These are phyloP conservation scores for Amanita thiersii DNA, from an alignment of 768 basidiomycete genomes.

Conservation along the genomic window DNA sequence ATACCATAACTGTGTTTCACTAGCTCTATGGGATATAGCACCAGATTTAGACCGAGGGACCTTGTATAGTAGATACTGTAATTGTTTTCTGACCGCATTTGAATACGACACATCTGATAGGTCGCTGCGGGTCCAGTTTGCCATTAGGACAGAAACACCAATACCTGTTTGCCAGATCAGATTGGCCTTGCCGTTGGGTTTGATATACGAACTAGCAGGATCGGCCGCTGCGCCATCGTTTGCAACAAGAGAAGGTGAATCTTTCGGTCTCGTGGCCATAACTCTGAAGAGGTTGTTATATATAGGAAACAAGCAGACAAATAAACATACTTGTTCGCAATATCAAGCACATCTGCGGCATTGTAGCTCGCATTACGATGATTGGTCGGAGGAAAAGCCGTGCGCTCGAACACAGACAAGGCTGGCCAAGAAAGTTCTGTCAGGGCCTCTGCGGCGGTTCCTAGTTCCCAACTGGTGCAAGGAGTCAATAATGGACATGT, in stretches of 20 bases:
- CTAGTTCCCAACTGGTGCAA: constrained; percentile 57
- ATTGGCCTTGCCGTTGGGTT: constrained; percentile 3
- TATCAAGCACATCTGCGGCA: constrained; percentile 31
- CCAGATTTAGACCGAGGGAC: constrained; percentile 39
- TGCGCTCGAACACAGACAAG: constrained; percentile 39
- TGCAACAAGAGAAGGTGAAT: constrained; percentile 32
- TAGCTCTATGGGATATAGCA: constrained; percentile 49
- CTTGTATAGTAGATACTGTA: constrained; percentile 36
- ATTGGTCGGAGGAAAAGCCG: constrained; percentile 32
- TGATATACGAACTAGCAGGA: constrained; percentile 38
- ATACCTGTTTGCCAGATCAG: constrained; percentile 25
- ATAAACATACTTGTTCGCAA: constrained; percentile 27
- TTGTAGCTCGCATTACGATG: constrained; percentile 19
- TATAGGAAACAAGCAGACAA: neutral
- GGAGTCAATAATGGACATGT: too few species aligned
- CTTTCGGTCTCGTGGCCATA: constrained; percentile 26
- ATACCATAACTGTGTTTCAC: constrained; percentile 48
- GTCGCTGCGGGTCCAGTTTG: constrained; percentile 42
- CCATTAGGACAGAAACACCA: constrained; percentile 42
- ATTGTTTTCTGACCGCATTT: constrained; percentile 34
- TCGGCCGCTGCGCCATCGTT: constrained; percentile 49
- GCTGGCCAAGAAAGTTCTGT: constrained; percentile 42
- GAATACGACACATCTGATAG: constrained; percentile 25
- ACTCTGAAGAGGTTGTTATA: constrained; percentile 18
- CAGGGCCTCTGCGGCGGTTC: constrained; percentile 48